phyloP scores from a whole-genome alignment of 108 stramenopile species.

The Bacterosira constricta region DNA sequence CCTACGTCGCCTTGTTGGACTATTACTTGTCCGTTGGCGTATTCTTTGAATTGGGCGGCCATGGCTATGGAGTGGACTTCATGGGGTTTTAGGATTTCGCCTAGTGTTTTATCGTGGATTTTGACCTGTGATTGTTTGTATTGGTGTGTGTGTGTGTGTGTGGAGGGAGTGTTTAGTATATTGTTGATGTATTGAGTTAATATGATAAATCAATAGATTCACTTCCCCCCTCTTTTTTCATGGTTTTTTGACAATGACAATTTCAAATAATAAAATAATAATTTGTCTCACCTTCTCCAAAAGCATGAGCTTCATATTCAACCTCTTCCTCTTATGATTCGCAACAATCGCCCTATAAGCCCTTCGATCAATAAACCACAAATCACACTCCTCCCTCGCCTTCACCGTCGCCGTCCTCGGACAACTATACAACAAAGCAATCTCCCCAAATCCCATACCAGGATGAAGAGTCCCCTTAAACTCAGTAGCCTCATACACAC shows the following conservation, averaged over 20 bases:
- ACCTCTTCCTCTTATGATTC: conserved; percentile 53
- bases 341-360: conserved; percentile 56
- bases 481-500: conserved; percentile 48
- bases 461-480: conserved; percentile 34
- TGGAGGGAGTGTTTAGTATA: background rate
- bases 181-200: background rate
- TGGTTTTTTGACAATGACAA: too few relatives aligned
- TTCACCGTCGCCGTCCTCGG: conserved; percentile 73
- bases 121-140: conserved; percentile 36
- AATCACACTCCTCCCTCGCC: conserved; percentile 28
- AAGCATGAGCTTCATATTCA: conserved; percentile 55
- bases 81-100: conserved; percentile 41
- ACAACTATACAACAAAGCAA: conserved; percentile 81
- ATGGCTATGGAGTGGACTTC: conserved; percentile 56
- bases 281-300: conserved; percentile 50
- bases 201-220: background rate
- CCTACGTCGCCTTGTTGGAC: conserved; percentile 56
- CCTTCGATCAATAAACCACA: conserved; percentile 70
- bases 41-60: conserved; percentile 43
- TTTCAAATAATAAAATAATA: background rate
- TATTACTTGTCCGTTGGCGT: conserved; percentile 37
- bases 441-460: conserved; percentile 81
- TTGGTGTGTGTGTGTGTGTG: background rate
- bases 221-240: too few relatives aligned
- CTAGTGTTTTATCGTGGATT: conserved; percentile 56